Conservation (phyloP, 1,284 basidiomycete genomes). For the Trichosporon faecale region DNA sequence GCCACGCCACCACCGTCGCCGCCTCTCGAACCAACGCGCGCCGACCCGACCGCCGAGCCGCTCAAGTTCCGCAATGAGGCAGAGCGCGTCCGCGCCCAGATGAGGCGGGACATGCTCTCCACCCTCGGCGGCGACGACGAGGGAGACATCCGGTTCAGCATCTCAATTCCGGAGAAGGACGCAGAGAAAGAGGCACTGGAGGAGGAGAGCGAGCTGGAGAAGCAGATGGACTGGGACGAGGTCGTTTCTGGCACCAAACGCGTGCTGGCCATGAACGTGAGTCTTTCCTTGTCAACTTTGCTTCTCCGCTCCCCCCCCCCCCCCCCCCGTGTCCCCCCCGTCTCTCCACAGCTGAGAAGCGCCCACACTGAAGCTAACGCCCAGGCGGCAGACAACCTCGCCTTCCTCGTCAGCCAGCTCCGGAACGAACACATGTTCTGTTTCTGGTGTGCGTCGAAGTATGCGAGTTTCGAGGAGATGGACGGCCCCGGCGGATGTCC, state of each 20-base stretch:
- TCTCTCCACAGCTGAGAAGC: no score
- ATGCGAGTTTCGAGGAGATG: conserved; percentile 46
- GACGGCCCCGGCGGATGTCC: conserved; percentile 50
- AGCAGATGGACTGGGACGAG: conserved; percentile 35
- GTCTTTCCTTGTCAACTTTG: conserved; percentile 19
- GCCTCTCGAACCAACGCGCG: conserved; percentile 13
- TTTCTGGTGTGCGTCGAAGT: conserved; percentile 50
- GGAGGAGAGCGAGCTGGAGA: conserved; percentile 19
- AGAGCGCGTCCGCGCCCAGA: conserved; percentile 43
- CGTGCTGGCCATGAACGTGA: conserved; percentile 49
- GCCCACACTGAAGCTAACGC: neutral
- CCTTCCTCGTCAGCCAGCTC: conserved; percentile 44
- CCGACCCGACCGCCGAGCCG: conserved; percentile 25
- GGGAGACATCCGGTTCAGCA: conserved; percentile 25
- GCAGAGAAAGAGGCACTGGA: conserved; percentile 12
- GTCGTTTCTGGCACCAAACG: conserved; percentile 42
- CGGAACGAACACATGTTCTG: conserved; percentile 49
- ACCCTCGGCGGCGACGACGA: conserved; percentile 29
- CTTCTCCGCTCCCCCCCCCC: no score
- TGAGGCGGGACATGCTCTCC: conserved; percentile 47
- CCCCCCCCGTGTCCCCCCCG: no score
- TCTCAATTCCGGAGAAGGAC: neutral
- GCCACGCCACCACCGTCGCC: conserved; percentile 18
- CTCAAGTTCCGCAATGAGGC: conserved; percentile 20
- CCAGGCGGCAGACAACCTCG: conserved; percentile 42